Percentiles rank a stretch among this genome's conserved stretches.
These are phyloP conservation scores for Fusarium sp. DNA, from an alignment of 2,329 filamentous ascomycete genomes.

Conservation along the genomic window DNA sequence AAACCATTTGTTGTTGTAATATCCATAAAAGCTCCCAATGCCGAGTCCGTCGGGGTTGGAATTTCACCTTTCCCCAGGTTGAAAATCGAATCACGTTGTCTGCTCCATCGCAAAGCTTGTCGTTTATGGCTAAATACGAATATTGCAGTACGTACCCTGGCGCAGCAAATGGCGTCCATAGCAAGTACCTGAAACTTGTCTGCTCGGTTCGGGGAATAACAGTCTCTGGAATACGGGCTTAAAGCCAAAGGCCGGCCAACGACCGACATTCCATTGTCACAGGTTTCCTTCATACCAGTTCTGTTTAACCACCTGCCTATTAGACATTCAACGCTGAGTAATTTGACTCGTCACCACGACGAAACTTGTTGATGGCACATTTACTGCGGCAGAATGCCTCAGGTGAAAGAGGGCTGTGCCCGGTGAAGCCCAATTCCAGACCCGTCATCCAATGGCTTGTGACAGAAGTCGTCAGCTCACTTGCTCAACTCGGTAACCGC, in stretches of 20 bases:
- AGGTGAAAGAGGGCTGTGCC: not conserved
- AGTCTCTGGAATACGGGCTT: not conserved
- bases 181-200: not conserved
- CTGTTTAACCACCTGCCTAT: not conserved
- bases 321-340: not conserved
- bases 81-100: not conserved
- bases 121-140: not conserved
- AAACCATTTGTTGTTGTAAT: not conserved
- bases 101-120: not conserved
- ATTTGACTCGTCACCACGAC: slow-evolving; percentile 1
- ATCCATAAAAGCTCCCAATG: not conserved
- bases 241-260: not conserved
- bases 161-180: not conserved
- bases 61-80: not conserved
- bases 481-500: not conserved
- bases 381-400: not conserved
- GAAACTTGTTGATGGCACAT: not conserved
- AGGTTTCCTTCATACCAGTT: not conserved
- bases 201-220: not conserved
- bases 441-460: not conserved
- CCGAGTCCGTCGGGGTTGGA: not conserved
- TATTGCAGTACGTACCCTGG: not conserved
- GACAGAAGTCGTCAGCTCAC: not conserved
- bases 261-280: not conserved
- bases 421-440: not conserved